phyloP scores from a whole-genome alignment of 495 filamentous ascomycete species.

The Penicillium coffeae region DNA sequence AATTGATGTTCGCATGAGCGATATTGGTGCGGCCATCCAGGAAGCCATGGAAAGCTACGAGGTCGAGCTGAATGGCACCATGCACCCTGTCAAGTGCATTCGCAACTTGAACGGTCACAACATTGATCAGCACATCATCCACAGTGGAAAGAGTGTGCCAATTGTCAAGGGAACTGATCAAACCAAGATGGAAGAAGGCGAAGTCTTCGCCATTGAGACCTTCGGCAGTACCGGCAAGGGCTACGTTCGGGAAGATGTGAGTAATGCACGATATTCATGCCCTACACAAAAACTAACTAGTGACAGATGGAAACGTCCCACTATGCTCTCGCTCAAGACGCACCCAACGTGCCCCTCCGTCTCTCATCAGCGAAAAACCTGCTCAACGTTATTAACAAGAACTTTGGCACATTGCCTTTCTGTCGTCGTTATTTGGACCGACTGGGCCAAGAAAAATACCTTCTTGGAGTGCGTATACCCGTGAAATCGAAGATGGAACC shows the following conservation, averaged over 20 bases:
- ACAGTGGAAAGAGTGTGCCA: constrained; percentile 84
- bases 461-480: constrained; percentile 62
- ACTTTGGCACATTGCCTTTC: constrained; percentile 86
- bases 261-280: constrained; percentile 1
- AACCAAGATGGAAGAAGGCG: constrained; percentile 93
- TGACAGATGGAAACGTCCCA: constrained; percentile 65
- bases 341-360: constrained; percentile 62
- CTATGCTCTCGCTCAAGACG: constrained; percentile 64
- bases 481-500: constrained; percentile 1
- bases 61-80: constrained; percentile 62
- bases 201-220: constrained; percentile 90
- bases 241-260: constrained; percentile 73
- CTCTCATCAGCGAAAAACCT: constrained; percentile 76
- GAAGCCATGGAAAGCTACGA: constrained; percentile 68
- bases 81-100: constrained; percentile 78
- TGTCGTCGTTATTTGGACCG: constrained; percentile 83
- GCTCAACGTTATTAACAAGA: constrained; percentile 83
- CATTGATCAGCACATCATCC: constrained; percentile 81
- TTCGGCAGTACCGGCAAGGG: constrained; percentile 92
- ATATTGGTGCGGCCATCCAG: constrained; percentile 61
- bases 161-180: constrained; percentile 77
- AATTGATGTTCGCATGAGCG: constrained; percentile 57
- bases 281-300: constrained; percentile 10
- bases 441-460: constrained; percentile 82
- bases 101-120: constrained; percentile 88